Evolutionary conservation across 1,284 basidiomycete species (phyloP).

Genomic region (Testicularia cyperi): DNA sequence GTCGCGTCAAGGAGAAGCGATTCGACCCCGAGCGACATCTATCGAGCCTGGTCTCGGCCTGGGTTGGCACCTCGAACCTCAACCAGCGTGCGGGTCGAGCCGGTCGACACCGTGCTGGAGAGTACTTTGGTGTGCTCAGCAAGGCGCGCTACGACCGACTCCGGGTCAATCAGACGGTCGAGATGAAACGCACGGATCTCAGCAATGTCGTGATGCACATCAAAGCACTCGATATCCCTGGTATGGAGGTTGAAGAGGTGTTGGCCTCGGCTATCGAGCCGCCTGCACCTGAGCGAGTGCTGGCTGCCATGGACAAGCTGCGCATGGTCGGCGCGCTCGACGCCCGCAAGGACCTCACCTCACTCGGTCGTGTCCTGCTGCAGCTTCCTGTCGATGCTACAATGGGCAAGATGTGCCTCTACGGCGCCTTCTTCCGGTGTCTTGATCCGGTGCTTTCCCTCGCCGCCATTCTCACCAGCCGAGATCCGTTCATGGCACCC

Average conservation of each 20-base stretch:
- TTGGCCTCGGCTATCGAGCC: conserved; percentile 84
- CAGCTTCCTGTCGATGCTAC: conserved; percentile 87
- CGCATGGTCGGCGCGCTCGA: conserved; percentile 87
- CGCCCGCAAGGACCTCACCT: conserved; percentile 74
- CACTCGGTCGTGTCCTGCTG: conserved; percentile 82
- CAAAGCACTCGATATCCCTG: conserved; percentile 90
- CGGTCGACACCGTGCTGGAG: conserved; percentile 85
- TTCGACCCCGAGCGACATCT: conserved; percentile 88
- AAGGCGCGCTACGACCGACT: conserved; percentile 69
- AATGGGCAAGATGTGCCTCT: conserved; percentile 84
- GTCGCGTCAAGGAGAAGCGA: conserved; percentile 85
- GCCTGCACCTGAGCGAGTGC: conserved; percentile 76
- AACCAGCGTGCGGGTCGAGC: conserved; percentile 92
- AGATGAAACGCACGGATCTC: conserved; percentile 76
- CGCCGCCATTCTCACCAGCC: conserved; percentile 83
- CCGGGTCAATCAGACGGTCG: conserved; percentile 82
- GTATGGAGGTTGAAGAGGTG: conserved; percentile 83
- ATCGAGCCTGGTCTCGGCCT: conserved; percentile 81
- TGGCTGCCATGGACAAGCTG: conserved; percentile 77
- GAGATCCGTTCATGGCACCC: conserved; percentile 87
- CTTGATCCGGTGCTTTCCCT: conserved; percentile 84
- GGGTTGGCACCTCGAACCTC: conserved; percentile 89
- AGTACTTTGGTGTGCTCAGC: conserved; percentile 85
- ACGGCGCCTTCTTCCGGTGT: conserved; percentile 90
- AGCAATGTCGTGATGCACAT: conserved; percentile 71